Percentiles rank a stretch among this genome's conserved stretches.
Evolutionary conservation across 2,329 filamentous ascomycete genomes (phyloP).

Genomic region (Penicillium corylophilum): DNA sequence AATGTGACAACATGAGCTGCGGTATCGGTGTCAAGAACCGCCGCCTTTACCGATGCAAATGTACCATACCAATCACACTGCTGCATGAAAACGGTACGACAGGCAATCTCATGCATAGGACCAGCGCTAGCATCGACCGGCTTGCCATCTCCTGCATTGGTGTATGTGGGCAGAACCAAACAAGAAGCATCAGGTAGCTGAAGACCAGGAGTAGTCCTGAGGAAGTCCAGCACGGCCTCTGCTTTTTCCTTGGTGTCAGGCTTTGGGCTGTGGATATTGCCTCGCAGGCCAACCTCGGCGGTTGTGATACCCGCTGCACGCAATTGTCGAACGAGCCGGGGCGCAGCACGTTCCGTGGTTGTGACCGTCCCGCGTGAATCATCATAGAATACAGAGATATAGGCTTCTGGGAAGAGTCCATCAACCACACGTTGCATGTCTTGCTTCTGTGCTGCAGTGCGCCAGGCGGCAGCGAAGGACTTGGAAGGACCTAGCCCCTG

Average conservation of each 20-base stretch:
- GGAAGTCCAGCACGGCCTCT: conserved; percentile 18
- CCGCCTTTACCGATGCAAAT: background rate
- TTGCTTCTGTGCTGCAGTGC: background rate
- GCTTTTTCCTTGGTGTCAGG: background rate
- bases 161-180: conserved; percentile 26
- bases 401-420: conserved; percentile 1
- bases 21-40: background rate
- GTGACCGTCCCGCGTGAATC: conserved; percentile 13
- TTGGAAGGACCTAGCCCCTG: background rate
- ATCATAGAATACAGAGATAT: conserved; percentile 25
- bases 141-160: background rate
- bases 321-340: background rate
- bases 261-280: conserved; percentile 19
- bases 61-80: background rate
- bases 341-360: conserved; percentile 16
- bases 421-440: background rate
- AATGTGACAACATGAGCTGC: background rate
- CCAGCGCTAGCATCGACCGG: background rate
- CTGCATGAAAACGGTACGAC: conserved; percentile 7
- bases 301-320: background rate
- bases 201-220: conserved; percentile 26
- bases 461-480: background rate
- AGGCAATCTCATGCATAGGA: background rate
- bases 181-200: conserved; percentile 34
- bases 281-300: background rate